A percentile compares a stretch with the other conserved stretches of the same genome.
Evolutionary conservation across 805 yeast genomes (phyloP).

Genomic region (Yamadazyma olivae): DNA sequence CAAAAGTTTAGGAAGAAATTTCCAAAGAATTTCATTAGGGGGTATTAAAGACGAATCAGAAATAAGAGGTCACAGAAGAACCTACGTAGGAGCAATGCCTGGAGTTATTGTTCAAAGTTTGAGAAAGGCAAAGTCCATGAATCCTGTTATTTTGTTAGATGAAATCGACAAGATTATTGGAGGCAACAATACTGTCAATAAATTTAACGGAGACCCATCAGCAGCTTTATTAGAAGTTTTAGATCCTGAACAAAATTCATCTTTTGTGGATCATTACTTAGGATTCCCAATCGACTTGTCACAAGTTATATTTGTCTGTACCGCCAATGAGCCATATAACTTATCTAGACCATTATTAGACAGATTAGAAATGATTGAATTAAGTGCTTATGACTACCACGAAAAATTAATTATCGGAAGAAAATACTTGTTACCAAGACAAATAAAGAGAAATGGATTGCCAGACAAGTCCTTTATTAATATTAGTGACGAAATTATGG

Average conservation of each 20-base stretch:
- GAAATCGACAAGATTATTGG: conserved; percentile 81
- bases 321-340: conserved; percentile 74
- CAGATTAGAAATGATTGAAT: conserved; percentile 76
- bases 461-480: conserved; percentile 36
- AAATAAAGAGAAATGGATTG: conserved; percentile 65
- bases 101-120: conserved; percentile 77
- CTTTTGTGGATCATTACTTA: conserved; percentile 77
- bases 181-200: conserved; percentile 40
- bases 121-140: conserved; percentile 71
- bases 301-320: conserved; percentile 77
- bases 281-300: conserved; percentile 86
- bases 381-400: conserved; percentile 74
- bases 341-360: conserved; percentile 77
- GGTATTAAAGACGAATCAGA: conserved; percentile 89
- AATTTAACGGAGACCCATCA: conserved; percentile 79
- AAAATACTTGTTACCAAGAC: conserved; percentile 71
- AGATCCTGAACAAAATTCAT: conserved; percentile 83
- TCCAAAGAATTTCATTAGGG: conserved; percentile 80
- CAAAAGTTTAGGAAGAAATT: conserved; percentile 63
- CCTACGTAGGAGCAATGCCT: conserved; percentile 91
- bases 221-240: conserved; percentile 85
- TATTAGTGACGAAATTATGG: conserved; percentile 53
- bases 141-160: conserved; percentile 79
- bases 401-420: conserved; percentile 75
- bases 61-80: conserved; percentile 85